Evolutionary conservation across 306 rosid species (phyloP), one percentile per base, ranked within the genome.

Genomic region (Lagenaria siceraria): DNA sequence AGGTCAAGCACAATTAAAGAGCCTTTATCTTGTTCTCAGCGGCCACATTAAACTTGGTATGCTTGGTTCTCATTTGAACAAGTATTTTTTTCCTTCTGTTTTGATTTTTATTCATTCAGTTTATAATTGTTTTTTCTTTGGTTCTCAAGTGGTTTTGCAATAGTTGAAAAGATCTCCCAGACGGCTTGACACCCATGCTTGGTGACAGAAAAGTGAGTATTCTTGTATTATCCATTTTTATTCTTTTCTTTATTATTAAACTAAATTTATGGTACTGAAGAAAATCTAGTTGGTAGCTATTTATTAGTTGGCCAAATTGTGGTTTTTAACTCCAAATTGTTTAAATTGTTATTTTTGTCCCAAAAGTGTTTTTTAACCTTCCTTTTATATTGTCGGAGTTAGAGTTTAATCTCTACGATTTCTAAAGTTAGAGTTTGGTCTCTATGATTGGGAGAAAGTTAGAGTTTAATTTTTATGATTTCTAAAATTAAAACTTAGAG

Each of bases 151-250:
- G 97, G 97, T 85, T 95, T 92, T 85, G 99, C 99, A 69, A 92
- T 97, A 13, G 99, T 92, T 38, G 99, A 95, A 87, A 92, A 90
- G 99, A 90, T 82, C 83, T 90, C 76, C 97, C 96, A 8, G 99
- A 97, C 69, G 96, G 97, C 82, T 87, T 92, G 96, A 95, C 97
- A 21, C 97, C 97, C 46, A 92, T 95, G 99, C 99, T 95, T 77
- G 97, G 99, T 69, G 97, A 95, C 86, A 88, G 90, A 60, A 95
- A 92, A 93, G 99, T 92, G 78, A 81, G 86, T 79, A 25, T 22
- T 70, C 56, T 46, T 46, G 38, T 27, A 52, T 71, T 21, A 8
- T 48, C 27, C 53, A 5, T 24, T 40, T 13, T 13, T 43, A 8
- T 36, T 36, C n/a, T 38, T 8, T 38, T 38, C 36, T 38, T 38